Evolutionary conservation across 2,329 filamentous ascomycete genomes (phyloP), one percentile per base, ranked within the genome.

Genomic region (Cladophialophora psammophila): DNA sequence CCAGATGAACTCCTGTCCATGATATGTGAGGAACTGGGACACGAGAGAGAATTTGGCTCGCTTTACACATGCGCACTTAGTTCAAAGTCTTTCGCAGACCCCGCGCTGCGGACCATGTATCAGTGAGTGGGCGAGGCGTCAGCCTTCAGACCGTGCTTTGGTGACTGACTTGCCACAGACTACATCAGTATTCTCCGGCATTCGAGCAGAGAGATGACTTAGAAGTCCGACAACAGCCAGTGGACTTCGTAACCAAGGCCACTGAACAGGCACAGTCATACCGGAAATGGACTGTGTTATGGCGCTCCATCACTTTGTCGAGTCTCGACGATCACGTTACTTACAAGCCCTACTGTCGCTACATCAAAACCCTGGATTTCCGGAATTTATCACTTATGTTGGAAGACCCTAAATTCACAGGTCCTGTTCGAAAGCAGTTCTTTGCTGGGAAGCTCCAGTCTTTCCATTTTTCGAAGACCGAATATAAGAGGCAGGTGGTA

Each of bases 221-320:
- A 18, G 70, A 73, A n/a, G 32, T 69, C 32, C 67, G 62, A 31
- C 68, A 68, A 35, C 65, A 61, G 7, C 60, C 58, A 1, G 62
- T 64, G 13, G 63, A 71, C 57, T 70, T 67, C 34, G 58, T 53
- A 15, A 69, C 62, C 15, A 72, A 69, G 57, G 58, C 64, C 15
- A 76, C 78, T 0, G 80, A 83, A 59, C 81, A 83, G 69, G 78
- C 84, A 38, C 72, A 81, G 34, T 78, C 80, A n/a, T 80, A 84
- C 20, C 81, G 82, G 62, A 85, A 85, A 77, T 89, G 87, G 85
- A 86, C 87, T 1, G 82, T 86, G 6, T 76, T 91, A 57, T 93
- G 90, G 90, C 85, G 86, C 59, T 88, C 88, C 1, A 86, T 92
- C 70, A 85, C 91, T 65, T 79, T 88, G 7, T 92, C 90, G 8